Conservation (phyloP, 257 asterid species). For the Galeopsis tetrahit region DNA sequence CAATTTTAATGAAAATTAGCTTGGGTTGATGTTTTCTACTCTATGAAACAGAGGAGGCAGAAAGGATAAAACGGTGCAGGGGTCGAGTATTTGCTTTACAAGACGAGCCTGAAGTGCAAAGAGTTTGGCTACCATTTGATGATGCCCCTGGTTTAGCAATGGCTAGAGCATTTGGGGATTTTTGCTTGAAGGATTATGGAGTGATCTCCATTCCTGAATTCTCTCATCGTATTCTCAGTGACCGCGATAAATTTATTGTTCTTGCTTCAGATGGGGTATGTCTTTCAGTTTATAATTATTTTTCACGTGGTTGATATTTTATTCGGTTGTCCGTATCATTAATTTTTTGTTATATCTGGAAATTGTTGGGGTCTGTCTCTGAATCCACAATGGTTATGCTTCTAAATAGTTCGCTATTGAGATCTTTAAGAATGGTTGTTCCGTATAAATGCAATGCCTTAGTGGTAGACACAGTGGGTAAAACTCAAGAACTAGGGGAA, state of each 20-base stretch:
- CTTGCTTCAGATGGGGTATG: slow-evolving; percentile 99
- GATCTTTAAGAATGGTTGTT: too few relatives aligned
- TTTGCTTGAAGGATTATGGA: slow-evolving; percentile 96
- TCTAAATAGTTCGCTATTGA: too few relatives aligned
- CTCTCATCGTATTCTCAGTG: slow-evolving; percentile 74
- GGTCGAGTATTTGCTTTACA: slow-evolving; percentile 97
- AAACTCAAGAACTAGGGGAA: too few relatives aligned
- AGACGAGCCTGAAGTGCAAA: slow-evolving; percentile 97
- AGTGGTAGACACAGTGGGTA: too few relatives aligned
- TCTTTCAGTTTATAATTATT: slow-evolving; percentile 19
- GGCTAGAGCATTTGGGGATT: slow-evolving; percentile 99
- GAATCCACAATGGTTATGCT: slow-evolving; percentile 8
- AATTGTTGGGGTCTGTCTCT: slow-evolving; percentile 1
- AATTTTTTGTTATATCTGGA: neutral
- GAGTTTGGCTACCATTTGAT: slow-evolving; percentile 98
- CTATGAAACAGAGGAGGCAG: slow-evolving; percentile 80
- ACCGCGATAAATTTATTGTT: slow-evolving; percentile 79
- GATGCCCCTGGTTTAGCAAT: slow-evolving; percentile 99
- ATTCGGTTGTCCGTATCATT: neutral
- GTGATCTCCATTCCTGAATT: slow-evolving; percentile 95
- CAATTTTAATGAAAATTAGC: neutral
- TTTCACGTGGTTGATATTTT: slow-evolving; percentile 12
- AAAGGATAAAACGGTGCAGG: slow-evolving; percentile 89
- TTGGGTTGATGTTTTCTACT: neutral
- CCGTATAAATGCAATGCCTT: too few relatives aligned